phyloP scores from a whole-genome alignment of 2,329 filamentous ascomycete genomes.

The Talaromyces sp. region DNA sequence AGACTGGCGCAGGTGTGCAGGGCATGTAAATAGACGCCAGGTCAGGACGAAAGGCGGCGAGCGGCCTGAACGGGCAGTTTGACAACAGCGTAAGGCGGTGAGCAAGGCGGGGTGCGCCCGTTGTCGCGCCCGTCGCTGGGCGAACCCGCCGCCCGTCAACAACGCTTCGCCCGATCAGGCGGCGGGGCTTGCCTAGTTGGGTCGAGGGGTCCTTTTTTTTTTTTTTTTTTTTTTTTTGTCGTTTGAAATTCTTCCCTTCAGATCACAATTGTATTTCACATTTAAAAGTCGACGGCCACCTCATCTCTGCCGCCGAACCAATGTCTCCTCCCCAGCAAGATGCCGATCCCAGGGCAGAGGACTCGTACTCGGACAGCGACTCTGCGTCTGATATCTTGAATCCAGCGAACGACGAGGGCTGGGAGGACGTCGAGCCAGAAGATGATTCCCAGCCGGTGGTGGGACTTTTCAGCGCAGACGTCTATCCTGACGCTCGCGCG shows the following conservation, averaged over 20 bases:
- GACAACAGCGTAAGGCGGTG: slow-evolving; percentile 14
- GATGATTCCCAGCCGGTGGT: slow-evolving; percentile 58
- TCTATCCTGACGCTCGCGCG: slow-evolving; percentile 57
- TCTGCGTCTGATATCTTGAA: slow-evolving; percentile 32
- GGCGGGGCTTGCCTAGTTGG: slow-evolving; percentile 2
- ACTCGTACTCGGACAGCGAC: slow-evolving; percentile 16
- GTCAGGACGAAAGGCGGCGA: slow-evolving; percentile 1
- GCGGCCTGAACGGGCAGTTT: slow-evolving; percentile 13
- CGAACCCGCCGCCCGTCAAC: background rate
- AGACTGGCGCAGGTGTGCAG: background rate
- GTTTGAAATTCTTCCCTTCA: background rate
- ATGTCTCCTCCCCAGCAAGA: slow-evolving; percentile 11
- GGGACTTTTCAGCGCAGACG: slow-evolving; percentile 63
- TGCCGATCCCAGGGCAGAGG: slow-evolving; percentile 1
- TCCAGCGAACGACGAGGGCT: slow-evolving; percentile 47
- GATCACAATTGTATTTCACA: background rate
- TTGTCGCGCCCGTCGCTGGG: slow-evolving; percentile 8
- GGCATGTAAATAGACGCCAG: background rate
- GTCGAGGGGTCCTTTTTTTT: background rate
- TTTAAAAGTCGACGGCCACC: background rate
- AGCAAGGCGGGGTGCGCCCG: slow-evolving; percentile 12
- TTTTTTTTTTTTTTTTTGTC: background rate
- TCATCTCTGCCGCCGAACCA: background rate
- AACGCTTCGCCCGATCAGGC: background rate
- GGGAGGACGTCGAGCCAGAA: slow-evolving; percentile 59